Conservation (phyloP, 2,329 filamentous ascomycete genomes). For the Botryosphaeria dothidea region DNA sequence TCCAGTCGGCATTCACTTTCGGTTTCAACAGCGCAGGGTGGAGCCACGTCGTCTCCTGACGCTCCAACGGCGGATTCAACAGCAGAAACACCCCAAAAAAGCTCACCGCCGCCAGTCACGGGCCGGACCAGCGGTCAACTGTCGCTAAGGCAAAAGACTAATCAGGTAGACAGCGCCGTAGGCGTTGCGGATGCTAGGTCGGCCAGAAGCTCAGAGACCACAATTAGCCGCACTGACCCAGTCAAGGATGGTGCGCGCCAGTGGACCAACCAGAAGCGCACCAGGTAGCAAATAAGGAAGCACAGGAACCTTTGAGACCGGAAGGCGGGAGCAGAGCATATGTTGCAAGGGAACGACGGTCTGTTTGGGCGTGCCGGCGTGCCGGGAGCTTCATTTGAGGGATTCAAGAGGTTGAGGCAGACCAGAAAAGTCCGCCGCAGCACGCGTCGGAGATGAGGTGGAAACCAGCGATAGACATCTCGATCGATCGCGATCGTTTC, state of each 20-base stretch:
- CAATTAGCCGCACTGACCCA: slow-evolving; percentile 10
- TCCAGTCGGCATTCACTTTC: neutral
- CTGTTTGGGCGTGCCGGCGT: slow-evolving; percentile 3
- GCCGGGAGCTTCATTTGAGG: slow-evolving; percentile 4
- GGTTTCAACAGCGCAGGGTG: slow-evolving; percentile 8
- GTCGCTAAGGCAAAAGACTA: slow-evolving; percentile 10
- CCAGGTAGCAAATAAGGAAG: slow-evolving; percentile 8
- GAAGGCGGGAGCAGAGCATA: slow-evolving; percentile 5
- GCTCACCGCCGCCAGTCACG: slow-evolving; percentile 12
- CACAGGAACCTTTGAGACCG: neutral
- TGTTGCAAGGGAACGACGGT: neutral
- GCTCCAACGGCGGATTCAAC: neutral
- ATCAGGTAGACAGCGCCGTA: slow-evolving; percentile 13
- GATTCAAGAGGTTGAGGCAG: slow-evolving; percentile 4
- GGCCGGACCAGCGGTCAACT: slow-evolving; percentile 18
- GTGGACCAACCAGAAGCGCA: neutral
- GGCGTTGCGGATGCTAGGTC: neutral
- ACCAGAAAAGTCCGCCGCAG: neutral
- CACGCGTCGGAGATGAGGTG: slow-evolving; percentile 8
- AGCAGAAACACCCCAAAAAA: neutral
- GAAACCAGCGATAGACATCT: slow-evolving; percentile 9
- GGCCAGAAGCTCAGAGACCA: slow-evolving; percentile 16
- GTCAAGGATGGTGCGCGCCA: slow-evolving; percentile 5
- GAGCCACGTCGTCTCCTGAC: slow-evolving; percentile 15
- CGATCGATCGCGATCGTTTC: slow-evolving; percentile 14